Evolutionary conservation across 805 yeast genomes (phyloP).

Genomic region (Lipomyces kockii): DNA sequence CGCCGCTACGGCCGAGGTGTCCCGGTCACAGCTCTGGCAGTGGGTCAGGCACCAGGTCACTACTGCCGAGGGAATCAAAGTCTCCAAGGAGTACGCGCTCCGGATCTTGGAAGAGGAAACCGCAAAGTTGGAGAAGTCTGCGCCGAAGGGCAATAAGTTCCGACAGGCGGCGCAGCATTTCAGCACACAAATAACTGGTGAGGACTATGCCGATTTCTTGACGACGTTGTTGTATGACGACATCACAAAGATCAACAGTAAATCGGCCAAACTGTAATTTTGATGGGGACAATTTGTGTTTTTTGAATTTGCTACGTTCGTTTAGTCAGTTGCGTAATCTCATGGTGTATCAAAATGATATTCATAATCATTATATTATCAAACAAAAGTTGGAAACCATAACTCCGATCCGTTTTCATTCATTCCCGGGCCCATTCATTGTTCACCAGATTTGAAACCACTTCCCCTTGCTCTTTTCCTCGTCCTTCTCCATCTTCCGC

Average conservation of each 20-base stretch:
- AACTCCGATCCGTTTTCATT: background rate
- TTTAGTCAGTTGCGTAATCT: background rate
- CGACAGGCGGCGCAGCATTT: slow-evolving; percentile 62
- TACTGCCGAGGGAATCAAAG: slow-evolving; percentile 59
- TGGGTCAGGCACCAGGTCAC: slow-evolving; percentile 69
- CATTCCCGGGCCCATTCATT: background rate
- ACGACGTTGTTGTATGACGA: slow-evolving; percentile 51
- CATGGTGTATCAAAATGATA: background rate
- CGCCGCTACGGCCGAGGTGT: slow-evolving; percentile 80
- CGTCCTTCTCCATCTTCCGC: slow-evolving; percentile 11
- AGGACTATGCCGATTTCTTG: slow-evolving; percentile 66
- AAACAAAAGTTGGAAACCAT: background rate
- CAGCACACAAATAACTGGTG: slow-evolving; percentile 67
- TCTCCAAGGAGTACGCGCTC: slow-evolving; percentile 58
- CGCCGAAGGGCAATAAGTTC: slow-evolving; percentile 53
- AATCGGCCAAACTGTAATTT: slow-evolving; percentile 29
- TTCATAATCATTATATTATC: background rate
- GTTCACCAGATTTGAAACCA: slow-evolving; percentile 1
- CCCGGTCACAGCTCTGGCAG: slow-evolving; percentile 72
- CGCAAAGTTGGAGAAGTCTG: slow-evolving; percentile 55
- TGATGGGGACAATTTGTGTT: background rate
- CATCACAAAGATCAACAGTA: slow-evolving; percentile 19
- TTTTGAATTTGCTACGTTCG: background rate
- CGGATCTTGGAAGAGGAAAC: slow-evolving; percentile 61
- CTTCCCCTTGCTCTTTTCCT: slow-evolving; percentile 2